Base-by-base conservation (phyloP, 176 grass and related monocot genomes). In the Urochloa ruziziensis region DNA sequence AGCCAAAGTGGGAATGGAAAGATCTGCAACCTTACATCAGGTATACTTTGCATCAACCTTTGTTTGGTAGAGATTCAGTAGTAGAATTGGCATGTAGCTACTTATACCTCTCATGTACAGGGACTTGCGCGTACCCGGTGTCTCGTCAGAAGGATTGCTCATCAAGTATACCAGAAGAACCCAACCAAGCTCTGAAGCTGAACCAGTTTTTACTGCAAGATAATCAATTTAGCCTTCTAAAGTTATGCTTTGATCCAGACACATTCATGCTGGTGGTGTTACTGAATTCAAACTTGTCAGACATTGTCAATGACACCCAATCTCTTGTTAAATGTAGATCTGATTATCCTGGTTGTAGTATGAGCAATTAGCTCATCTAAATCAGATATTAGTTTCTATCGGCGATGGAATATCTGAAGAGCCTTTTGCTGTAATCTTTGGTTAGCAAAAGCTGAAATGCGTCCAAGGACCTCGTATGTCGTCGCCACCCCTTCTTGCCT, bases 11-110 rank as follows among this genome's bases (percentile, higher is more conserved):
- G 96, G 89, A 87, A 77, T 95, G 93, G 93, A 98, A 93, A 63
- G 96, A 98, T 49, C 61, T 98, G 76, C 89, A 98, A 62, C 93
- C 93, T 30, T 98, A 90, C 82, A 88, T 98, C 82, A 98, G 96
- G 96, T 98, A 73, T 79, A 59, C 33, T 4, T 72, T 11, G 40
- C 39, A 14, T 0, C 16, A 48, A 9, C 13, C 35, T 36, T 53
- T 23, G 15, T 39, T 25, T 28, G n/a, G 27, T 75, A 63, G 33
- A 48, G 10, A 69, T 36, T 21, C 3, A 40, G 15, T 30, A 32
- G 23, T 75, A 16, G 2, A 82, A 37, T 51, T 77, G 23, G 12
- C 62, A 73, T 33, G 32, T 67, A 30, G 75, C 27, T 25, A n/a
- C 11, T 3, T 84, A 13, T 59, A 19, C 16, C 17, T 44, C 42